Conservation (phyloP, 768 basidiomycete species). For the Mycena latifolia region DNA sequence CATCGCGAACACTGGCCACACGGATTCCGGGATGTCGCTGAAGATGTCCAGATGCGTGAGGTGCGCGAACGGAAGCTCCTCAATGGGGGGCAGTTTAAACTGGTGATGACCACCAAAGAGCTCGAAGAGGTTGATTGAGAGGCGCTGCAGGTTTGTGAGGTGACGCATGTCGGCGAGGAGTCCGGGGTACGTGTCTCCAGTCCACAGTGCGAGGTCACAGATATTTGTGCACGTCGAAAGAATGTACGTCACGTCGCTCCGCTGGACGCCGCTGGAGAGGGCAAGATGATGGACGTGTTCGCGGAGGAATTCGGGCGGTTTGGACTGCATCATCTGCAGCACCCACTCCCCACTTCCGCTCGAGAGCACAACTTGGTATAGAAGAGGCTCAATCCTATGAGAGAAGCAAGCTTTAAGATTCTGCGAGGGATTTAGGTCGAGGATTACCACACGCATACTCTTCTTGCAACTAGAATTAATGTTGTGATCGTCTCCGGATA, state of each 20-base stretch:
- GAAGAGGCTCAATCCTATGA: slow-evolving; percentile 21
- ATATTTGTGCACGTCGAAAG: slow-evolving; percentile 28
- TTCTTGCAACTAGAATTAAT: slow-evolving; percentile 13
- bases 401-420: not conserved
- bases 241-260: not conserved
- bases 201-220: slow-evolving; percentile 19
- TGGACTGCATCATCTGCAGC: slow-evolving; percentile 17
- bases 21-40: not conserved
- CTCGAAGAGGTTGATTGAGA: slow-evolving; percentile 20
- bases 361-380: slow-evolving; percentile 17
- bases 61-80: slow-evolving; percentile 1
- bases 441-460: slow-evolving; percentile 28
- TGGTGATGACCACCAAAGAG: slow-evolving; percentile 5
- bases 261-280: not conserved
- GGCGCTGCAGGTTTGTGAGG: slow-evolving; percentile 13
- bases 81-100: not conserved
- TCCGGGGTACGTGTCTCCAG: slow-evolving; percentile 20
- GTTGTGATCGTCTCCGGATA: slow-evolving; percentile 3
- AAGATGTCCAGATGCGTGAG: slow-evolving; percentile 34
- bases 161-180: slow-evolving; percentile 13
- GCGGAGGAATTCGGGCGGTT: slow-evolving; percentile 15
- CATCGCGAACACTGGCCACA: slow-evolving; percentile 24
- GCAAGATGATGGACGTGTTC: slow-evolving; percentile 26
- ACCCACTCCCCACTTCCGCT: not conserved
- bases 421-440: not conserved